A percentile compares a stretch with the other conserved stretches of the same genome.
Evolutionary conservation across 1,284 basidiomycete species (phyloP).

Genomic region (Neonothopanus nambi): DNA sequence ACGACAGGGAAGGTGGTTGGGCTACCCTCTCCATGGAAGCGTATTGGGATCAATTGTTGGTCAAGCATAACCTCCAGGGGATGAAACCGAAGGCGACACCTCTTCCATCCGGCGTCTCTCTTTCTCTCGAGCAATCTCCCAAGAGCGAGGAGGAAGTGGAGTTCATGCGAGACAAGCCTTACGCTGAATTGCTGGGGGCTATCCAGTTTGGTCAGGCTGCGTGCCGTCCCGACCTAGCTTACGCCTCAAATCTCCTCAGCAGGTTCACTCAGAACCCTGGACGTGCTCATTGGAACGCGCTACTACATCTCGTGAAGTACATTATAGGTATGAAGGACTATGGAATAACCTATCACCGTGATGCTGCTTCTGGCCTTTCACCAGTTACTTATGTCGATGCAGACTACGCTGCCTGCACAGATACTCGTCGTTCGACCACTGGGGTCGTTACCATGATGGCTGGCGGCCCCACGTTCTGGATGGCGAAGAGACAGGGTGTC

Average conservation of each 20-base stretch:
- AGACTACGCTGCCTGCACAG: conserved; percentile 30
- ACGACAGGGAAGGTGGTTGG: conserved; percentile 16
- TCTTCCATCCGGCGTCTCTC: conserved; percentile 19
- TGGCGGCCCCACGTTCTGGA: conserved; percentile 32
- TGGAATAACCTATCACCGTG: conserved; percentile 25
- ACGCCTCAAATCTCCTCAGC: conserved; percentile 28
- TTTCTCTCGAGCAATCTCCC: conserved; percentile 17
- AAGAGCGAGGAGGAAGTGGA: conserved; percentile 16
- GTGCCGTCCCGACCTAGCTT: conserved; percentile 31
- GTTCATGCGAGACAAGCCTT: conserved; percentile 29
- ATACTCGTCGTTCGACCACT: conserved; percentile 28
- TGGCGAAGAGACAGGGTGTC: conserved; percentile 27
- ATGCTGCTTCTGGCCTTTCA: conserved; percentile 15
- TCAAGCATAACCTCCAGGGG: conserved; percentile 22
- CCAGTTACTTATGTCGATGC: conserved; percentile 36
- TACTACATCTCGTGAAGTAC: conserved; percentile 32
- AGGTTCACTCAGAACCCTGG: conserved; percentile 28
- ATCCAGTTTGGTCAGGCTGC: conserved; percentile 31
- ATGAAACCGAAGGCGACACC: conserved; percentile 22
- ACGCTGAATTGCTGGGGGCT: no score
- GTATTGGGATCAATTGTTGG: conserved; percentile 25
- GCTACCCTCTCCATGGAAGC: conserved; percentile 25
- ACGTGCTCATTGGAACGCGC: conserved; percentile 27
- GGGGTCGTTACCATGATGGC: conserved; percentile 33
- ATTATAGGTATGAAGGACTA: conserved; percentile 29